Evolutionary conservation across 2,329 filamentous ascomycete genomes (phyloP).

Genomic region (Aspergillus versicolor): DNA sequence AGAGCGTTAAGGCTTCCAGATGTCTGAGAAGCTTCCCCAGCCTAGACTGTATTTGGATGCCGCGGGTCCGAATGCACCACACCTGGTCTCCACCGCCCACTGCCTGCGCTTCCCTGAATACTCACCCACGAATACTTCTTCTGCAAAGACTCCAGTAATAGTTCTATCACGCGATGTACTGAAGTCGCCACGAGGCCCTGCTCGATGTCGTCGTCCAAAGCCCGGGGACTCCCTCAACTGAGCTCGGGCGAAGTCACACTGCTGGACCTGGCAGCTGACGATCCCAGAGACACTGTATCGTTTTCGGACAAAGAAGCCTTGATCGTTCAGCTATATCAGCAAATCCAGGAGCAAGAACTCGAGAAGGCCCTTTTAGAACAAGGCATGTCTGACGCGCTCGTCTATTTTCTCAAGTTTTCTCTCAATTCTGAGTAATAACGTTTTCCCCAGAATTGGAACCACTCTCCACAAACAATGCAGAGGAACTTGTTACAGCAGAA

Average conservation of each 20-base stretch:
- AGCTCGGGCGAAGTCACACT: slow-evolving; percentile 35
- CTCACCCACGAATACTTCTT: not conserved
- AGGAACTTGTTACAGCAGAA: slow-evolving; percentile 56
- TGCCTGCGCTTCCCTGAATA: not conserved
- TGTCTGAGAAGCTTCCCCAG: slow-evolving; percentile 18
- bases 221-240: slow-evolving; percentile 31
- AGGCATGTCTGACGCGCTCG: slow-evolving; percentile 25
- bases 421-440: not conserved
- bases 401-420: not conserved
- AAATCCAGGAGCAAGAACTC: slow-evolving; percentile 67
- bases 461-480: slow-evolving; percentile 51
- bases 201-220: slow-evolving; percentile 37
- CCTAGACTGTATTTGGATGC: slow-evolving; percentile 22
- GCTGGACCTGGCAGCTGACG: slow-evolving; percentile 44
- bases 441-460: slow-evolving; percentile 32
- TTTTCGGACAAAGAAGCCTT: slow-evolving; percentile 67
- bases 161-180: slow-evolving; percentile 29
- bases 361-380: slow-evolving; percentile 66
- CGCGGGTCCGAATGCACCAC: slow-evolving; percentile 18
- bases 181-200: slow-evolving; percentile 26
- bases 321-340: slow-evolving; percentile 69
- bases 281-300: slow-evolving; percentile 49
- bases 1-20: slow-evolving; percentile 17
- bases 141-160: not conserved
- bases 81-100: slow-evolving; percentile 18